Conservation (phyloP, 164 flowering plant genomes). For the Tetracentron sinense region DNA sequence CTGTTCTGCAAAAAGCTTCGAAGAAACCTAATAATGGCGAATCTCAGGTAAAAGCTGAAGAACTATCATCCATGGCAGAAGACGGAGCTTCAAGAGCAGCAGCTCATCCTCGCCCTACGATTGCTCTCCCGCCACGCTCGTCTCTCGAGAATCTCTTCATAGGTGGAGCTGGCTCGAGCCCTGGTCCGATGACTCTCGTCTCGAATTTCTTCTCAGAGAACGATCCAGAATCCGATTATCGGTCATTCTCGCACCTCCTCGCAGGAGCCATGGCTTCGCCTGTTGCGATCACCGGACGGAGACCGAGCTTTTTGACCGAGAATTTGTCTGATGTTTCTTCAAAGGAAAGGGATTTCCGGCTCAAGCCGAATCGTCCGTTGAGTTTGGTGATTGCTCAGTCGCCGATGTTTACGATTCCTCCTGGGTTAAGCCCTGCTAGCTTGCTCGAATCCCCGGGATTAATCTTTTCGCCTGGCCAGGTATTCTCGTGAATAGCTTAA, state of each 20-base stretch:
- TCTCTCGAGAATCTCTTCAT: constrained; percentile 43
- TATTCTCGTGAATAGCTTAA: constrained; percentile 13
- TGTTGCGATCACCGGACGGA: constrained; percentile 14
- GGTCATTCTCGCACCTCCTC: constrained; percentile 87
- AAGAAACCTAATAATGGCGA: constrained; percentile 14
- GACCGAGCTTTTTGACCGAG: constrained; percentile 3
- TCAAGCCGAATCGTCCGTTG: constrained; percentile 60
- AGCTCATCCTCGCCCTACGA: constrained; percentile 40
- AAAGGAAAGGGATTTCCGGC: constrained; percentile 23
- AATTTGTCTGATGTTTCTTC: constrained; percentile 10
- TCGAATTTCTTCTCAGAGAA: constrained; percentile 66
- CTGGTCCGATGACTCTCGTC: constrained; percentile 91
- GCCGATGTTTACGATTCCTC: constrained; percentile 62
- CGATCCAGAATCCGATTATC: constrained; percentile 40
- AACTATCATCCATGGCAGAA: constrained; percentile 19
- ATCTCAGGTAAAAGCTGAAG: not conserved
- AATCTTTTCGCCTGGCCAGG: constrained; percentile 71
- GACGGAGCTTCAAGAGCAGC: constrained; percentile 16
- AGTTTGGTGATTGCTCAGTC: constrained; percentile 48
- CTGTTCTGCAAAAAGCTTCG: not conserved
- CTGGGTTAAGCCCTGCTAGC: constrained; percentile 81
- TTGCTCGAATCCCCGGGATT: constrained; percentile 76
- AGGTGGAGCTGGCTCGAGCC: constrained; percentile 48
- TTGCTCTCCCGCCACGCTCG: constrained; percentile 58
- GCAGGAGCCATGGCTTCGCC: constrained; percentile 95